These are phyloP conservation scores for Cicer yamashitae DNA, from an alignment of 306 rosid species.

Conservation along the genomic window DNA sequence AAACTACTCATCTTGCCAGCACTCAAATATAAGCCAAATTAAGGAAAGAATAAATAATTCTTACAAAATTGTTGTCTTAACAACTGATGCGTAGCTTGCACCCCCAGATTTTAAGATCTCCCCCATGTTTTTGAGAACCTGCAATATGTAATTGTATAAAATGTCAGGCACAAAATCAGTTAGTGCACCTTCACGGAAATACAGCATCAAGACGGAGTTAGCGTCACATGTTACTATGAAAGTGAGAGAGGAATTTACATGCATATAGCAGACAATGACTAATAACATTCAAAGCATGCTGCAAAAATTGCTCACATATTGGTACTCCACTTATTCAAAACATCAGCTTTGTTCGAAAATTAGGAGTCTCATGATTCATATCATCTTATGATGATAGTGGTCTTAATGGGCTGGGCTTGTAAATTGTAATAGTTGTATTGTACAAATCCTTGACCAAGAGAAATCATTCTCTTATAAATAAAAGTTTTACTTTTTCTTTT, in stretches of 20 bases:
- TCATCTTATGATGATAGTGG: neutral
- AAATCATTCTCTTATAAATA: neutral
- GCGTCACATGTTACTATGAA: neutral
- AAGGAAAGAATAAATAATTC: slow-evolving; percentile 35
- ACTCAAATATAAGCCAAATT: slow-evolving; percentile 19
- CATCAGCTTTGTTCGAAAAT: neutral
- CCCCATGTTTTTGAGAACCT: slow-evolving; percentile 93
- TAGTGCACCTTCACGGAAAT: slow-evolving; percentile 3
- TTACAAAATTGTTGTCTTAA: slow-evolving; percentile 92
- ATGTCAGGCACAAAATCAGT: neutral
- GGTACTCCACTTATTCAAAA: neutral
- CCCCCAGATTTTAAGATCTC: slow-evolving; percentile 92
- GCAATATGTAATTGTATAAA: slow-evolving; percentile 33
- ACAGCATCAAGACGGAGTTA: neutral
- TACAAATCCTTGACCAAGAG: neutral
- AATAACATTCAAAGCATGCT: neutral
- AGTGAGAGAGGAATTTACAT: neutral
- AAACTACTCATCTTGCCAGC: neutral
- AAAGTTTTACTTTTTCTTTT: too few relatives aligned
- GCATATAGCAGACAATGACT: slow-evolving; percentile 13
- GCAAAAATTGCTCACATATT: neutral
- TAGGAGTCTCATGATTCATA: neutral
- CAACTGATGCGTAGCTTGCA: slow-evolving; percentile 78
- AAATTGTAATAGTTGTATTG: neutral
- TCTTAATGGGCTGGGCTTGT: neutral